A percentile compares a stretch with the other conserved stretches of the same genome.
Evolutionary conservation across 2,329 filamentous ascomycete genomes (phyloP).

Genomic region (Aspergillus hiratsukae): DNA sequence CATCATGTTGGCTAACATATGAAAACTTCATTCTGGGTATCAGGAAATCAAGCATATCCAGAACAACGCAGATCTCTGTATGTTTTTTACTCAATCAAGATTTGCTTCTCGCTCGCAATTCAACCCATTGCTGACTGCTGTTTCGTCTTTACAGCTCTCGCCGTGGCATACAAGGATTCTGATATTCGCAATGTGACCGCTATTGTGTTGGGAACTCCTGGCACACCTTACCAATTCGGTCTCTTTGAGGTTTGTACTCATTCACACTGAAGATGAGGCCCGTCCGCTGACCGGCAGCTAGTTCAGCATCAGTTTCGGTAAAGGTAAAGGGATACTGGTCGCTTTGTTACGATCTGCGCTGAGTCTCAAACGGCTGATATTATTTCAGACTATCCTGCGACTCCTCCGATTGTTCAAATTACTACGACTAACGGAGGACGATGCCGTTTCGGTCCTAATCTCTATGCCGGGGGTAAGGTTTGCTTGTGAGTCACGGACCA

Average conservation of each 20-base stretch:
- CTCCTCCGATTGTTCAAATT: slow-evolving; percentile 57
- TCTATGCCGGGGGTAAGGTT: slow-evolving; percentile 86
- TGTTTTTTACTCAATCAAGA: slow-evolving; percentile 27
- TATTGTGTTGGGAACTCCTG: slow-evolving; percentile 85
- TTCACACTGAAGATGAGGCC: not conserved
- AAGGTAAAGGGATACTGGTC: slow-evolving; percentile 51
- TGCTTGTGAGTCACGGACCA: slow-evolving; percentile 64
- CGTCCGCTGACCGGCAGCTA: slow-evolving; percentile 32
- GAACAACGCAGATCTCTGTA: slow-evolving; percentile 77
- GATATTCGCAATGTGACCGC: slow-evolving; percentile 86
- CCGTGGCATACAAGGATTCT: slow-evolving; percentile 78
- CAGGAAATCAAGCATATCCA: slow-evolving; percentile 85
- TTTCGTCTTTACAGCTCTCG: slow-evolving; percentile 60
- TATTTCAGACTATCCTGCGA: slow-evolving; percentile 72
- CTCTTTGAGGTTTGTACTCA: slow-evolving; percentile 75
- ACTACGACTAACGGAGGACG: slow-evolving; percentile 84
- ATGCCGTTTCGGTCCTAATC: slow-evolving; percentile 94
- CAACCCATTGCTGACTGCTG: slow-evolving; percentile 12
- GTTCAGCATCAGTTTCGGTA: slow-evolving; percentile 74
- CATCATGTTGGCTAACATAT: slow-evolving; percentile 11
- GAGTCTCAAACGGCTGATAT: not conserved
- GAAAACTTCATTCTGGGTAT: slow-evolving; percentile 7
- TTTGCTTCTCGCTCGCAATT: not conserved
- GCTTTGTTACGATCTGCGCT: not conserved
- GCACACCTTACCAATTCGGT: slow-evolving; percentile 93